Evolutionary conservation across 2,329 filamentous ascomycete species (phyloP).

Genomic region (Cladosporium velox): DNA sequence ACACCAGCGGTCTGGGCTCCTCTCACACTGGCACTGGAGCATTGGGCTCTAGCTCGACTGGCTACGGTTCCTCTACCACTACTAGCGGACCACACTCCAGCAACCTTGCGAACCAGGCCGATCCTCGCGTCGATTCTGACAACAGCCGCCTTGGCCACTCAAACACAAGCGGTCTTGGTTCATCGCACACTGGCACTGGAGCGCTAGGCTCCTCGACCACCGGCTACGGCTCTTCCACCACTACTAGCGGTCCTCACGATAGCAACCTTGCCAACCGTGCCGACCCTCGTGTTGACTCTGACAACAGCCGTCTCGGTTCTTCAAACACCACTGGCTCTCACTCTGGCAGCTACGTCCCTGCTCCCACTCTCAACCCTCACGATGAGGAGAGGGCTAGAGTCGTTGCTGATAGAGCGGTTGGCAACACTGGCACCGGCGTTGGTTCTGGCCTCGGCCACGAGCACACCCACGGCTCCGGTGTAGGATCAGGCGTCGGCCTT

Average conservation of each 20-base stretch:
- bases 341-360: neutral
- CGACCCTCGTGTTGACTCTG: neutral
- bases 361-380: constrained; percentile 12
- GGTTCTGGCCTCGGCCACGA: neutral
- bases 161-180: neutral
- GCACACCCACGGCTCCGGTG: neutral
- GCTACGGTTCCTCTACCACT: neutral
- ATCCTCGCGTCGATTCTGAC: neutral
- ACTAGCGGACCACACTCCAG: neutral
- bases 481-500: constrained; percentile 2
- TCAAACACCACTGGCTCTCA: neutral
- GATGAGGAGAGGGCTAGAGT: constrained; percentile 14
- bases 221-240: neutral
- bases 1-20: neutral
- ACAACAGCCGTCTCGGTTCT: neutral
- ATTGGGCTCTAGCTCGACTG: neutral
- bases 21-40: neutral
- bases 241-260: neutral
- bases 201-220: neutral
- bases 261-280: neutral
- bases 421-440: neutral
- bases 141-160: neutral
- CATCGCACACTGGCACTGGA: neutral
- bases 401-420: constrained; percentile 6
- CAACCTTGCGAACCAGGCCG: neutral